Evolutionary conservation across 176 grass and related monocot genomes (phyloP).

Genomic region (Stipa capillata): DNA sequence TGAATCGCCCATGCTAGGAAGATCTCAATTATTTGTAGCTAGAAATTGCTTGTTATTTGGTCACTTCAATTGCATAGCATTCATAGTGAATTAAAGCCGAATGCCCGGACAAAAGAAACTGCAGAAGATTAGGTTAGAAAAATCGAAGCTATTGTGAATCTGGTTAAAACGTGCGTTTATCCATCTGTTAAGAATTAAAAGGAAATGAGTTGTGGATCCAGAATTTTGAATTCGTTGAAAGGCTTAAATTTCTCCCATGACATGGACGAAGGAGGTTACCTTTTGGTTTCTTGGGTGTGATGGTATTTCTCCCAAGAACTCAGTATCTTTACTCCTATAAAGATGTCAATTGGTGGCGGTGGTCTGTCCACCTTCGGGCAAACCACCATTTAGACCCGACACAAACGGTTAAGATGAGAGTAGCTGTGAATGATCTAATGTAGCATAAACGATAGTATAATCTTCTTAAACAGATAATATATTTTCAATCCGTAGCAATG

Average conservation of each 20-base stretch:
- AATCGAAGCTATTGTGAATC: background rate
- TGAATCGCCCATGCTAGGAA: background rate
- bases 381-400: too few species aligned
- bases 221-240: background rate
- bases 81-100: background rate
- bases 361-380: too few species aligned
- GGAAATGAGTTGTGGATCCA: background rate
- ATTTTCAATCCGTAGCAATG: too few species aligned
- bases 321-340: too few species aligned
- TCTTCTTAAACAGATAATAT: too few species aligned
- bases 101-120: background rate
- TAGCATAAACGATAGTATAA: too few species aligned
- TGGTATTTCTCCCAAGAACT: too few species aligned
- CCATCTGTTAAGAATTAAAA: background rate
- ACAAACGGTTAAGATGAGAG: too few species aligned
- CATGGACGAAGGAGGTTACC: background rate
- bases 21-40: background rate
- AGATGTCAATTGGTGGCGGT: too few species aligned
- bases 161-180: background rate
- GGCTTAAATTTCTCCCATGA: background rate
- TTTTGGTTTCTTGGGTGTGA: constrained; percentile 3
- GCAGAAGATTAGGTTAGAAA: background rate
- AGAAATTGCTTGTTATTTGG: background rate
- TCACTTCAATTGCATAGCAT: background rate
- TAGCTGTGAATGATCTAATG: too few species aligned